Base-by-base conservation (phyloP, 768 basidiomycete species). In the Lentinula guzmanii region DNA sequence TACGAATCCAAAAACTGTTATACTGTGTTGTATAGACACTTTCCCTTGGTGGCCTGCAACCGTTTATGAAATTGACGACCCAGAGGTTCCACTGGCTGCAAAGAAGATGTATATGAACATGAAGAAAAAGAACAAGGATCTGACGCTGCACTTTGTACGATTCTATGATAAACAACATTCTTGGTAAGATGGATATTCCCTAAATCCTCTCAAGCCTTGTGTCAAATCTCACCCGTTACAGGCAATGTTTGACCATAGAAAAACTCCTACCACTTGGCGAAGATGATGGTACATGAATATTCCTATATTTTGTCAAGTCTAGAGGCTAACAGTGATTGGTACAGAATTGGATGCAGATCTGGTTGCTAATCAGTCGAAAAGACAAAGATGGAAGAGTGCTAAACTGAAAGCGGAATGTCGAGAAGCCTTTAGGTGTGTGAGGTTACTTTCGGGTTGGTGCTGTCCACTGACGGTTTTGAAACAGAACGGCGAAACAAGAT, bases 1-100 rank as follows among this genome's bases (percentile, higher is more conserved):
- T 39, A 8, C 37, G 37, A 8, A 39, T 13, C 37, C 37, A 13
- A 8, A 37, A 37, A n/a, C 58, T 53, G 48, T 46, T 52, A 58
- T 53, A 13, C 34, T 35, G 21, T 52, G 65, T 52, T 52, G 55
- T 54, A 24, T n/a, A 92, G 91, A 76, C 39, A 82, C 86, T 0
- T 95, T 79, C 66, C 94, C 94, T 1, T 95, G 87, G 86, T 96
- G 90, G 87, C 91, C 94, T 43, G 94, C 87, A 8, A 85, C 90
- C 8, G 81, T 95, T 15, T 87, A 80, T 56, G 84, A 86, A 28
- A 79, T 82, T 8, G 83, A 86, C 43, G 83, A 88, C 52, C 71
- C 76, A 1, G 70, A 70, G 0, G 80, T 93, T n/a, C 89, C 89
- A 39, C 46, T 56, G 24, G 45, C 31, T 51, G 65, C 31, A 52